Evolutionary conservation across 2,329 filamentous ascomycete genomes (phyloP), one percentile per base, ranked within the genome.

Genomic region (Colletotrichum sp.): DNA sequence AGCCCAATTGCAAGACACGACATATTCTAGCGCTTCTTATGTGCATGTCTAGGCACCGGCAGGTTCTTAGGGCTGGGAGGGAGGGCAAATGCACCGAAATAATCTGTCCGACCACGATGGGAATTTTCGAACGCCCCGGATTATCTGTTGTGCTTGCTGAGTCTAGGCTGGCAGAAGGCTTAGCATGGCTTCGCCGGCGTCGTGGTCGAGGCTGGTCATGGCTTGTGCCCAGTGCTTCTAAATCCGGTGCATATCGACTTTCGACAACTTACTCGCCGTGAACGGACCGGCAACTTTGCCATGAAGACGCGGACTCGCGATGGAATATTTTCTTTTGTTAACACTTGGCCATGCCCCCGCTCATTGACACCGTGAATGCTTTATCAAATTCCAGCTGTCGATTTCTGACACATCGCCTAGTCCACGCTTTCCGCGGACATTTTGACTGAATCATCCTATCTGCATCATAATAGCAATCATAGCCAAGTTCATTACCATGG

Each of bases 1-100:
- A 62, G 36, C 39, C 43, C 58, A 58, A 25, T 61, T 30, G 34
- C 34, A 52, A 69, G 66, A 69, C 66, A 61, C 66, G 12, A 61
- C 67, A 34, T 70, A 62, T 70, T 70, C 67, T 70, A 62, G 67
- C 56, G 67, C 36, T 48, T 62, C 36, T 62, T 67, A 67, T 22
- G 18, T 28, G 65, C 28, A 67, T 58, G 48, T 34, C 64, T 67
- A 27, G 48, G 39, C 65, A 27, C 43, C 10, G 48, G 43, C 48
- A 36, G 43, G 15, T 67, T 25, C 12, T 68, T 58, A 30, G 28
- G 43, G 66, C 52, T 68, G 39, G 62, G 27, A 27, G n/a, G 34
- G 18, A 16, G 32, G 22, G 27, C 13, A 34, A n/a, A 4, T 58
- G 43, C 10, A 52, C 43, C 55, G 5, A 43, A 39, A 60, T 39